Evolutionary conservation across 2,329 filamentous ascomycete genomes (phyloP), one percentile per base, ranked within the genome.

Genomic region (Monosporascus sp.): DNA sequence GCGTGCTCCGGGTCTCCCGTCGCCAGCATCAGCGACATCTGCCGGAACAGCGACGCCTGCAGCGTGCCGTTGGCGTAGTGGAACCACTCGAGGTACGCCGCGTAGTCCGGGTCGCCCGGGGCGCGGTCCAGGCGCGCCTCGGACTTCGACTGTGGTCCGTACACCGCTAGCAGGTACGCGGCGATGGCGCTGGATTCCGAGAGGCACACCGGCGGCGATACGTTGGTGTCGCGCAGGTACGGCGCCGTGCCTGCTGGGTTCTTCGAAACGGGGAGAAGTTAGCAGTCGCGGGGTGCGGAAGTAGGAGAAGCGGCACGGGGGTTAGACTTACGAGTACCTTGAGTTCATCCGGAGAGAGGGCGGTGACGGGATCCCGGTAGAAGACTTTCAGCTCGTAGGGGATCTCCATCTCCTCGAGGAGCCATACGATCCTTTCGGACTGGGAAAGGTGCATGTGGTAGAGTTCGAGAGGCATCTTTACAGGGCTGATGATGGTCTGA

Each of bases 401-500:
- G 50, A 87, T 66, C 48, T 67, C 65, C 26, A 87, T 78, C 65
- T 87, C 84, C 65, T 87, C 84, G 64, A 80, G 80, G 43, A 87
- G 77, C 77, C 81, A 87, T 61, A 79, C 69, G 50, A 87, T 74
- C 35, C 84, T 81, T 65, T 87, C 84, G 43, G 82, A 84, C 64
- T 86, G 82, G 14, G 81, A 82, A 64, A 73, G 60, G 47, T 74
- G 70, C 20, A 82, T 74, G 58, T 82, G 79, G 61, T 82, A 78
- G n/a, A 81, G 43, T n/a, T 46, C 43, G 15, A 46, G 43, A 46
- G 43, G 43, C 43, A 46, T 46, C 11, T 26, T 31, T 14, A 46
- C 11, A 8, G 17, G 17, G 17, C 7, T 11, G 17, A 41, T 7
- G 38, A 35, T 5, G 31, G 31, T 35, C 31, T 4, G 3, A 5